Evolutionary conservation across 805 yeast genomes (phyloP).

Genomic region (Saccharomyces paradoxus): DNA sequence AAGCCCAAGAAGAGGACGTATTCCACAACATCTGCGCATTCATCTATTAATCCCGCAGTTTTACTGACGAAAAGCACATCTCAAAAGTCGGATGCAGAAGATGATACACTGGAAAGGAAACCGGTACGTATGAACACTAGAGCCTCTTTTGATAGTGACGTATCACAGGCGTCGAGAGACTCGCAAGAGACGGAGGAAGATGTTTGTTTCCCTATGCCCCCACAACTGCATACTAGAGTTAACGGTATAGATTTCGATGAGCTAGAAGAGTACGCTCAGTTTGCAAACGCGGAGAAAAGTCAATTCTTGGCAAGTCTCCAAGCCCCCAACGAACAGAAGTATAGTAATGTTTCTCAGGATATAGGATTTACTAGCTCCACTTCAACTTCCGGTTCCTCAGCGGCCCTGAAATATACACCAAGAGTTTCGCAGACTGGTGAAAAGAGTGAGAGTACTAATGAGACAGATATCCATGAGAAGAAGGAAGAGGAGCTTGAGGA

Average conservation of each 20-base stretch:
- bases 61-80: slow-evolving; percentile 7
- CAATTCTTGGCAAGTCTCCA: slow-evolving; percentile 17
- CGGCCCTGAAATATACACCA: slow-evolving; percentile 61
- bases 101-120: slow-evolving; percentile 20
- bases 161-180: slow-evolving; percentile 65
- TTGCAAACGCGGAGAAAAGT: slow-evolving; percentile 44
- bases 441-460: not conserved
- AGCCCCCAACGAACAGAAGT: slow-evolving; percentile 24
- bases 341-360: slow-evolving; percentile 4
- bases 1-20: slow-evolving; percentile 1
- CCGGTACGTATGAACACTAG: slow-evolving; percentile 14
- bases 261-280: slow-evolving; percentile 69
- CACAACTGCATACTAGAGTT: slow-evolving; percentile 46
- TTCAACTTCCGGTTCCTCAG: slow-evolving; percentile 39
- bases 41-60: slow-evolving; percentile 5
- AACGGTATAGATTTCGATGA: slow-evolving; percentile 89
- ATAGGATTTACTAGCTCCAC: slow-evolving; percentile 9
- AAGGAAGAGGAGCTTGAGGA: not conserved
- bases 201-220: slow-evolving; percentile 90
- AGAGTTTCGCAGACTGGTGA: slow-evolving; percentile 7
- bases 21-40: slow-evolving; percentile 4
- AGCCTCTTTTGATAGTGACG: slow-evolving; percentile 47
- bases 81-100: slow-evolving; percentile 10
- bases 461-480: slow-evolving; percentile 1
- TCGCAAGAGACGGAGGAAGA: slow-evolving; percentile 94